phyloP scores from a whole-genome alignment of 257 asterid species.

The Paraleonurus japonicus region DNA sequence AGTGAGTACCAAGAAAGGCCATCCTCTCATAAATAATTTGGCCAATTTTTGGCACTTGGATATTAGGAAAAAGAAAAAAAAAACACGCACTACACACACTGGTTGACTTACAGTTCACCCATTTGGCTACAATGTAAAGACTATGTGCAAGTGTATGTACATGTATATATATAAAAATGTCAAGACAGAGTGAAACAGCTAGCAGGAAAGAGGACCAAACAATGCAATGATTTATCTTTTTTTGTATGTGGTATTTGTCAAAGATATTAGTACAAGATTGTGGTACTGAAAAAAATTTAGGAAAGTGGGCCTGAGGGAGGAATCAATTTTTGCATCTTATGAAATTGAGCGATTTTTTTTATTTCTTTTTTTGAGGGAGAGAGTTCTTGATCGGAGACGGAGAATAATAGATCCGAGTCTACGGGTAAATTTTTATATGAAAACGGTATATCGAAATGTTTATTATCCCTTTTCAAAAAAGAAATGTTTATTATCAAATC shows the following conservation, averaged over 20 bases:
- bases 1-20: constrained; percentile 1
- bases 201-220: constrained; percentile 31
- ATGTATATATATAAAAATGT: no score
- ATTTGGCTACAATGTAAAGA: neutral
- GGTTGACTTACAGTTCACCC: constrained; percentile 23
- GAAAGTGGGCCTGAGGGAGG: neutral
- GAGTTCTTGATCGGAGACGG: constrained; percentile 11
- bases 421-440: no score
- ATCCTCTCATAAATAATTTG: neutral
- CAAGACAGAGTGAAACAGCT: constrained; percentile 44
- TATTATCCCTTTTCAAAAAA: no score
- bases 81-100: constrained; percentile 26
- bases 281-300: constrained; percentile 24
- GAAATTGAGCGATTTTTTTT: neutral
- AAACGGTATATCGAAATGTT: no score
- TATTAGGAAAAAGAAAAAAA: neutral
- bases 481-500: no score
- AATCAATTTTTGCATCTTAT: constrained; percentile 7
- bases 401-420: neutral
- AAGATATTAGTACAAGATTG: constrained; percentile 2
- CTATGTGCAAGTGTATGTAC: neutral
- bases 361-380: neutral
- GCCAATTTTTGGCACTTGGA: neutral
- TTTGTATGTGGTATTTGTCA: constrained; percentile 21
- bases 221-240: constrained; percentile 1